Percentiles rank a stretch among this genome's conserved stretches.
These are phyloP conservation scores for Penicillium sp. DNA, from an alignment of 2,329 filamentous ascomycete genomes.

Conservation along the genomic window DNA sequence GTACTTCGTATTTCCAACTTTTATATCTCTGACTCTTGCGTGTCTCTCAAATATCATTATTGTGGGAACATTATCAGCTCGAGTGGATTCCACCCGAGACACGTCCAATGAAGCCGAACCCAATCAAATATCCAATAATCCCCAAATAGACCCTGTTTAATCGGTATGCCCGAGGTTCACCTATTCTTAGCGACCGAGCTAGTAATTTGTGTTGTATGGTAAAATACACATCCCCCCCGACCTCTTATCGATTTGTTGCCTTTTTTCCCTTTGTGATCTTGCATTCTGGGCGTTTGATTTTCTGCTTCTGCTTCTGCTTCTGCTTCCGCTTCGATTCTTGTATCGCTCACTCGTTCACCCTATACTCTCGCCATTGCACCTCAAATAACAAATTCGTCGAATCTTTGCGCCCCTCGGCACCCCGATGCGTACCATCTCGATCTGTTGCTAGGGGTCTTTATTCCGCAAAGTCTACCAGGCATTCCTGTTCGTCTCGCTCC, in stretches of 20 bases:
- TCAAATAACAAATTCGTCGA: neutral
- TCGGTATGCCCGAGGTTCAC: conserved; percentile 8
- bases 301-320: neutral
- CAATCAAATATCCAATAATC: neutral
- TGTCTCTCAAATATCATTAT: neutral
- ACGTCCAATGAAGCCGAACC: conserved; percentile 2
- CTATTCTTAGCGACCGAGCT: conserved; percentile 13
- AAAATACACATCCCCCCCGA: conserved; percentile 9
- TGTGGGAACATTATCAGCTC: neutral
- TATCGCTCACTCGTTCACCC: conserved; percentile 5
- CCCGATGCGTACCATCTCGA: conserved; percentile 3
- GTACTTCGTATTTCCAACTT: neutral
- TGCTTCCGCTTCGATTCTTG: neutral
- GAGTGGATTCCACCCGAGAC: conserved; percentile 11
- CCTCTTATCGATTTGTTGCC: conserved; percentile 16
- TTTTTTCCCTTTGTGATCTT: conserved; percentile 14
- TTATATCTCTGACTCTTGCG: neutral
- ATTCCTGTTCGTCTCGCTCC: neutral
- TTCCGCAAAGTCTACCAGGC: conserved; percentile 4
- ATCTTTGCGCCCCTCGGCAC: neutral
- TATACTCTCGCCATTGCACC: neutral
- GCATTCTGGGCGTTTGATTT: neutral
- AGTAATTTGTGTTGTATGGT: conserved; percentile 10
- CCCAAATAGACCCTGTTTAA: neutral
- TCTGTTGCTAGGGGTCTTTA: conserved; percentile 9